Conservation (phyloP, 2,329 filamentous ascomycete genomes). For the Exophiala alcalophila region DNA sequence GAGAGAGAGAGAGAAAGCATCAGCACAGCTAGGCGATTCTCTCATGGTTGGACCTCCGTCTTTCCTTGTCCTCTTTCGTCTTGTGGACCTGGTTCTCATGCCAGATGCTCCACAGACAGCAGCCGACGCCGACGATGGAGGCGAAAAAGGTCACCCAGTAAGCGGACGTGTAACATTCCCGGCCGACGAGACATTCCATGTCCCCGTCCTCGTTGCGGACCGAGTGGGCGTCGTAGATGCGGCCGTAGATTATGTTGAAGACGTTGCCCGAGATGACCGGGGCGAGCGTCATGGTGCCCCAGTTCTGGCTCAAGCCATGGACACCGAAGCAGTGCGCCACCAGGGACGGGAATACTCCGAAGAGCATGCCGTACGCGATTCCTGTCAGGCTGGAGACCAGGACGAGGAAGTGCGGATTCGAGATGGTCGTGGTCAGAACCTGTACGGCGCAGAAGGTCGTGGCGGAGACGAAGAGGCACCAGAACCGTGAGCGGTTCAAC, state of each 20-base stretch:
- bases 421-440: conserved; percentile 68
- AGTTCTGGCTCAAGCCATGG: conserved; percentile 85
- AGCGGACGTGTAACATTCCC: conserved; percentile 75
- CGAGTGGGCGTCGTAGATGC: conserved; percentile 77
- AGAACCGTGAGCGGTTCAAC: conserved; percentile 76
- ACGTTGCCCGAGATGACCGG: conserved; percentile 85
- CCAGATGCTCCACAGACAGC: conserved; percentile 39
- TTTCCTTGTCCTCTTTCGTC: conserved; percentile 13
- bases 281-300: conserved; percentile 90
- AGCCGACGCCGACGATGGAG: conserved; percentile 18
- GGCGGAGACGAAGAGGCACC: conserved; percentile 80
- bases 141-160: conserved; percentile 65
- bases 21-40: conserved; percentile 20
- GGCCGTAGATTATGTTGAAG: conserved; percentile 89
- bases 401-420: conserved; percentile 72
- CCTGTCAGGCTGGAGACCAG: conserved; percentile 81
- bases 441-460: conserved; percentile 77
- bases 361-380: conserved; percentile 86
- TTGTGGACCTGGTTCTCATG: conserved; percentile 38
- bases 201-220: conserved; percentile 63
- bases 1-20: too few species aligned
- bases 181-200: conserved; percentile 70
- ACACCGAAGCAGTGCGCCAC: conserved; percentile 89
- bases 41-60: conserved; percentile 17
- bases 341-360: conserved; percentile 89